phyloP scores from a whole-genome alignment of 352 stramenopile species.

The Elongisporangium prolatum region DNA sequence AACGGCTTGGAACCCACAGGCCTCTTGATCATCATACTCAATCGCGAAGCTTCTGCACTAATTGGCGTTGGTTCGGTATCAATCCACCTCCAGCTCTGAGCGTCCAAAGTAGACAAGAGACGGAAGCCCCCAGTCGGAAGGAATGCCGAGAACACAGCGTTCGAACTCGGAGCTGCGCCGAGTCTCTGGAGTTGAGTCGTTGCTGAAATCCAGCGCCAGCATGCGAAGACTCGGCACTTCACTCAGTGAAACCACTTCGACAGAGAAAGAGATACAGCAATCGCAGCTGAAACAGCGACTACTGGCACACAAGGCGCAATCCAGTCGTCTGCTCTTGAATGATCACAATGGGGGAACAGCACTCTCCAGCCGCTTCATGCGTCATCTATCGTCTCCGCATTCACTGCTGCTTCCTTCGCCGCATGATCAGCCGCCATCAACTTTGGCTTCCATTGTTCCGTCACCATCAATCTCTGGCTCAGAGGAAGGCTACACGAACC shows the following conservation, averaged over 20 bases:
- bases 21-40: neutral
- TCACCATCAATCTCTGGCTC: conserved; percentile 2
- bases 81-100: neutral
- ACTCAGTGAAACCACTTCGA: neutral
- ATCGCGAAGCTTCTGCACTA: neutral
- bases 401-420: neutral
- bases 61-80: neutral
- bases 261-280: neutral
- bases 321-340: neutral
- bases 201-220: neutral
- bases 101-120: neutral
- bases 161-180: neutral
- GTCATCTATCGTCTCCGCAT: neutral
- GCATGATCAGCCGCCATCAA: neutral
- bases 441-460: no score
- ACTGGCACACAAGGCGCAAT: neutral
- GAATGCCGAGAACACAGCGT: neutral
- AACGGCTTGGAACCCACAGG: neutral
- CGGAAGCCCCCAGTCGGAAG: neutral
- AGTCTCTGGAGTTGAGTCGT: neutral
- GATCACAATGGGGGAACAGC: neutral
- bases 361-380: neutral
- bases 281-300: neutral
- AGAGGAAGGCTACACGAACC: conserved; percentile 19
- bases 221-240: neutral